Conservation (phyloP, 2,329 filamentous ascomycete genomes). For the Onygenales sp. region DNA sequence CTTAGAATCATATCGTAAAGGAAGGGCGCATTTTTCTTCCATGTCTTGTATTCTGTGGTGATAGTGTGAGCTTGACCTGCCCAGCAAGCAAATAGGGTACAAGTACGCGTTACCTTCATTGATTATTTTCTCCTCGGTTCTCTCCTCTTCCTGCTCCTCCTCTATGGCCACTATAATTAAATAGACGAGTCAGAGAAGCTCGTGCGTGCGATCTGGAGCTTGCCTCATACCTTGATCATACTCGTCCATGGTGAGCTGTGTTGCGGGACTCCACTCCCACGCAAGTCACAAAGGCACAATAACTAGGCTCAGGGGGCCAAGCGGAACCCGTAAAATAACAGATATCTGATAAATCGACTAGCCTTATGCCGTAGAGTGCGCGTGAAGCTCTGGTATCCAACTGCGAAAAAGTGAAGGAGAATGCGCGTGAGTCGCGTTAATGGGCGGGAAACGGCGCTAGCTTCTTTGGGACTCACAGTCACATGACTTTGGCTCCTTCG, state of each 20-base stretch:
- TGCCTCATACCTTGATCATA: constrained; percentile 9
- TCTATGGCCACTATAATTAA: constrained; percentile 18
- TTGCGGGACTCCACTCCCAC: not conserved
- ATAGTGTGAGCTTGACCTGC: not conserved
- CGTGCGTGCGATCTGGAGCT: constrained; percentile 9
- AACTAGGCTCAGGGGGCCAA: not conserved
- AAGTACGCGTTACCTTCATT: constrained; percentile 61
- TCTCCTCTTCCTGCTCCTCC: constrained; percentile 58
- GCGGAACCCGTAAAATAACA: not conserved
- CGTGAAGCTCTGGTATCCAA: not conserved
- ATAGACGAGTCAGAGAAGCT: not conserved
- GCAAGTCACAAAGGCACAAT: not conserved
- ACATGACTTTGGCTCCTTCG: not conserved
- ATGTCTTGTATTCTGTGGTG: constrained; percentile 89
- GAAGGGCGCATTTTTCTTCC: constrained; percentile 99
- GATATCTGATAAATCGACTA: not conserved
- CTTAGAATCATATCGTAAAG: constrained; percentile 97
- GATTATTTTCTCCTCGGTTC: constrained; percentile 75
- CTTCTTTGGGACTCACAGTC: not conserved
- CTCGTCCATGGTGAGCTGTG: constrained; percentile 3
- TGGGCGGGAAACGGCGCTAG: not conserved
- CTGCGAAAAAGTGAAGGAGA: not conserved
- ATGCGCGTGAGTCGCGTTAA: constrained; percentile 6
- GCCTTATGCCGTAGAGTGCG: not conserved
- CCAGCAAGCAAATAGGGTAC: not conserved